Evolutionary conservation across 257 asterid species (phyloP).

Genomic region (Gynochthodes officinalis): DNA sequence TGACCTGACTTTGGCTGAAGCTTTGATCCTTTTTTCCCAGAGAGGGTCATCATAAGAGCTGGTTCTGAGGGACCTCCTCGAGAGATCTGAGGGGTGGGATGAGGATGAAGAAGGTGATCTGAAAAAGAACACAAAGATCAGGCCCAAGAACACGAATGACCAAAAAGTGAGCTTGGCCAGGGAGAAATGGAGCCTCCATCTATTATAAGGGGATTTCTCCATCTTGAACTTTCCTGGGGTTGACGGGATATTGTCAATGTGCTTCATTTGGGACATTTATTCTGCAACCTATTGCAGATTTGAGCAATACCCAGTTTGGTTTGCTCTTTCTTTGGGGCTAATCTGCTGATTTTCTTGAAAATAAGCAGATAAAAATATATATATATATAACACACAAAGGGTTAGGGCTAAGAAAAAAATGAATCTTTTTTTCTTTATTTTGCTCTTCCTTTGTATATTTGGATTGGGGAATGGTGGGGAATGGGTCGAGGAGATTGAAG

Average conservation of each 20-base stretch:
- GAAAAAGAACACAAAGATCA: slow-evolving; percentile 71
- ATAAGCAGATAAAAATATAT: not conserved
- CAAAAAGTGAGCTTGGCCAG: slow-evolving; percentile 83
- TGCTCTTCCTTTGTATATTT: slow-evolving; percentile 4
- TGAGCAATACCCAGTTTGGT: slow-evolving; percentile 31
- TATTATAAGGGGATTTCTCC: slow-evolving; percentile 75
- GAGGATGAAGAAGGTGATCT: slow-evolving; percentile 69
- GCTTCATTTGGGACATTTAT: slow-evolving; percentile 59
- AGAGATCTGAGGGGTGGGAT: slow-evolving; percentile 61
- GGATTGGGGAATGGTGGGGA: slow-evolving; percentile 21
- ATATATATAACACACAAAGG: too few relatives aligned
- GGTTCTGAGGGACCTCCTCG: slow-evolving; percentile 78
- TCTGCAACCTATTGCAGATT: slow-evolving; percentile 32
- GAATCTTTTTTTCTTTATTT: slow-evolving; percentile 19
- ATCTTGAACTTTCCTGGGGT: slow-evolving; percentile 95
- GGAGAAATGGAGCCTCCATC: slow-evolving; percentile 72
- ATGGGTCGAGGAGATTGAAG: slow-evolving; percentile 10
- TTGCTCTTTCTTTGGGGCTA: slow-evolving; percentile 19
- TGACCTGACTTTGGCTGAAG: slow-evolving; percentile 86
- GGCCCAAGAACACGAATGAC: slow-evolving; percentile 76
- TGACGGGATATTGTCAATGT: slow-evolving; percentile 75
- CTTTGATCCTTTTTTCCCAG: slow-evolving; percentile 63
- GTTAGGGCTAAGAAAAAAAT: slow-evolving; percentile 28
- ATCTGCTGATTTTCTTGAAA: slow-evolving; percentile 23
- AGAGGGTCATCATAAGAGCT: slow-evolving; percentile 54